Conservation (phyloP, 352 stramenopile species). For the Thraustotheca clavata region DNA sequence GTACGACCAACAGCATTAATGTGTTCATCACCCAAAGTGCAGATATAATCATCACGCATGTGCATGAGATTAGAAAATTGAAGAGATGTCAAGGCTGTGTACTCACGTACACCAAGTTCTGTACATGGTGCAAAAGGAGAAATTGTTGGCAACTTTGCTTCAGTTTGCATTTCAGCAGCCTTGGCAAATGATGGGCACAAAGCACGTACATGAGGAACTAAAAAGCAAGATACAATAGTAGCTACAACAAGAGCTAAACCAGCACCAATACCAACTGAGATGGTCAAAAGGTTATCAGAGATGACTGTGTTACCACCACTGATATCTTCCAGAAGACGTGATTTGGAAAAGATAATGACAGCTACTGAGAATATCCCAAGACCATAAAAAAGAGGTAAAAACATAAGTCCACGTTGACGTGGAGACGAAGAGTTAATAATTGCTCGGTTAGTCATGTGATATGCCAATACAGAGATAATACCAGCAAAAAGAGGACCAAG, state of each 20-base stretch:
- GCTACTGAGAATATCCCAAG: constrained; percentile 38
- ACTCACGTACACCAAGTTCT: background rate
- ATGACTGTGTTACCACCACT: background rate
- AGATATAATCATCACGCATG: constrained; percentile 26
- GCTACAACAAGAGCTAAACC: background rate
- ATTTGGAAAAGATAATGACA: constrained; percentile 44
- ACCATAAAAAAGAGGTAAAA: constrained; percentile 41
- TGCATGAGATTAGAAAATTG: background rate
- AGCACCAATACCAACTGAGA: constrained; percentile 10
- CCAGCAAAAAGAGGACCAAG: constrained; percentile 48
- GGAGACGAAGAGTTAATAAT: constrained; percentile 37
- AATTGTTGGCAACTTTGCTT: background rate
- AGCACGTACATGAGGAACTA: constrained; percentile 26
- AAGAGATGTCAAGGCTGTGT: background rate
- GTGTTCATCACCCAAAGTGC: constrained; percentile 24
- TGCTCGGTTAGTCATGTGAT: constrained; percentile 33
- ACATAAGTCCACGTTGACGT: constrained; percentile 27
- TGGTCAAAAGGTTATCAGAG: background rate
- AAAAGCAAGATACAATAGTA: constrained; percentile 18
- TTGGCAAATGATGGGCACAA: constrained; percentile 23
- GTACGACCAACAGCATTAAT: background rate
- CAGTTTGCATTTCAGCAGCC: background rate
- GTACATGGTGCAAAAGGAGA: background rate
- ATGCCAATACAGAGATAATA: constrained; percentile 44
- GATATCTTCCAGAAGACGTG: background rate